Evolutionary conservation across 192 early-diverging fungal genomes (phyloP).

Genomic region (Dissophora globulifera): DNA sequence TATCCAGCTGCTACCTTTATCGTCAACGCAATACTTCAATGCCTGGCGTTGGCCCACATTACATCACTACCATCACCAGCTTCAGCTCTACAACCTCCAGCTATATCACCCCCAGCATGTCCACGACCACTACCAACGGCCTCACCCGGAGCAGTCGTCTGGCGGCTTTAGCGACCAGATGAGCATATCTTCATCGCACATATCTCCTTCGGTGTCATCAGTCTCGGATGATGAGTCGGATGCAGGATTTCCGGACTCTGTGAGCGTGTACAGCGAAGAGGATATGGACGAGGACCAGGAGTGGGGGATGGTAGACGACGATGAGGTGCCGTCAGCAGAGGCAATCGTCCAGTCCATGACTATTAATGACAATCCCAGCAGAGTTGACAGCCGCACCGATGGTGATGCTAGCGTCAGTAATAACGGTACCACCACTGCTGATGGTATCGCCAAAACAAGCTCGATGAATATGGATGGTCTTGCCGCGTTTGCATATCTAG

Average conservation of each 20-base stretch:
- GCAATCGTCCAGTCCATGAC: neutral
- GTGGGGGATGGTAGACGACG: conserved; percentile 42
- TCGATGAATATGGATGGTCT: conserved; percentile 5
- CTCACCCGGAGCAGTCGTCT: no score
- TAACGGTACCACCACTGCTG: neutral
- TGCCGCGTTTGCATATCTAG: neutral
- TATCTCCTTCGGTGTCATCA: neutral
- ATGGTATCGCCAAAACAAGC: neutral
- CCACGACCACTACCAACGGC: no score
- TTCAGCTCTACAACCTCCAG: no score
- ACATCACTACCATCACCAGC: neutral
- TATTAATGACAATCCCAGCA: neutral
- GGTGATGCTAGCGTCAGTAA: neutral
- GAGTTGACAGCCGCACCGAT: neutral
- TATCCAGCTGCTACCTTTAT: conserved; percentile 16
- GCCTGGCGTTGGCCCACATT: conserved; percentile 26
- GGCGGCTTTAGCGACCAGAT: neutral
- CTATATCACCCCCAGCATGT: no score
- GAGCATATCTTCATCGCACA: neutral
- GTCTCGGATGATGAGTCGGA: conserved; percentile 39
- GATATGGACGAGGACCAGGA: conserved; percentile 51
- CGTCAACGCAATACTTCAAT: conserved; percentile 26
- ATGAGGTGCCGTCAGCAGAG: conserved; percentile 1
- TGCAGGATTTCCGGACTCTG: conserved; percentile 28
- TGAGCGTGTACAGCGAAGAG: conserved; percentile 10